Evolutionary conservation across 2,329 filamentous ascomycete genomes (phyloP), one percentile per base, ranked within the genome.

Genomic region (Ophiostoma ulmi): DNA sequence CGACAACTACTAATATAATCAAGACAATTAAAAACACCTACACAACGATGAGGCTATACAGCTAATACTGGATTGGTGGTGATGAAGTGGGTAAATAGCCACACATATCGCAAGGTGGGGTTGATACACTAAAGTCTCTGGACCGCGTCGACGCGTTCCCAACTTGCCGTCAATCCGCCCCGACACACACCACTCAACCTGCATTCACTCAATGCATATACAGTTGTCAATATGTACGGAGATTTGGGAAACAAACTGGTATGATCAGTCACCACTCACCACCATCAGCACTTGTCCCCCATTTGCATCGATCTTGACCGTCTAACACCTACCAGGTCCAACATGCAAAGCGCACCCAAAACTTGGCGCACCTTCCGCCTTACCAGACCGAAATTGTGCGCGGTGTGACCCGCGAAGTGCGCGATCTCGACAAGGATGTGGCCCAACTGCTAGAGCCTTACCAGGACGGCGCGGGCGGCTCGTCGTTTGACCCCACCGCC

Each of bases 321-420:
- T 44, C 39, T 69, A 65, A 75, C 70, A 58, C 65, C 55, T 6
- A 67, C 64, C 75, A 97, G 92, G 94, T 96, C 76, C 91, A 94
- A 83, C 92, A 98, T 84, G 95, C 95, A 79, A 98, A 98, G 85
- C 89, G 95, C 78, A 97, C 92, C 22, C 93, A 95, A 80, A 91
- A 92, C 74, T 87, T 99, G 70, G 83, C 89, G 41, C 89, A 96
- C 78, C 87, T 99, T 2, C 95, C 95, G 0, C 90, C 93, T 3
- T 98, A 98, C 79, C 93, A 97, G 80, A 90, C 93, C 38, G 95
- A 98, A 78, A 86, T 96, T 64, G 92, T 98, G 70, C 93, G 94
- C 71, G 87, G 88, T 26, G 91, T 97, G 67, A 91, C 93, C 1
- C 90, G 93, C 76, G 95, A 99, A 84, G 93, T 97, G 31, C 91